These are phyloP conservation scores for Mycena vulgaris DNA, from an alignment of 768 basidiomycete genomes.

Conservation along the genomic window DNA sequence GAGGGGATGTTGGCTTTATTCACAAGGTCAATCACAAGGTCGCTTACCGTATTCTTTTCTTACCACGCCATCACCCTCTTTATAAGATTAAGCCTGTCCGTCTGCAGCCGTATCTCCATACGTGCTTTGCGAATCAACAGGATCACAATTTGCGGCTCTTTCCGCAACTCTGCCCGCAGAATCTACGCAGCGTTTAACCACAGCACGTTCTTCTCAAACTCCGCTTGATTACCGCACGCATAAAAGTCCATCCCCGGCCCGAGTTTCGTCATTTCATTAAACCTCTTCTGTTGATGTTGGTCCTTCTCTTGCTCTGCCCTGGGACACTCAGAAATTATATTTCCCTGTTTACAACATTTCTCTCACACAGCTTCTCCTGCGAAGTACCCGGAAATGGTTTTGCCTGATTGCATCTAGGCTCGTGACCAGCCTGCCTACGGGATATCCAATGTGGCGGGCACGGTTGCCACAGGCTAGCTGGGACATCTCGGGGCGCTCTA, in stretches of 20 bases:
- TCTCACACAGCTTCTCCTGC: no score
- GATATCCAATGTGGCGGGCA: background rate
- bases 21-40: constrained; percentile 24
- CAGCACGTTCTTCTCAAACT: constrained; percentile 13
- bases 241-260: constrained; percentile 10
- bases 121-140: constrained; percentile 17
- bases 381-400: background rate
- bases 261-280: constrained; percentile 17
- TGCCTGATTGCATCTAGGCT: constrained; percentile 2
- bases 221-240: constrained; percentile 8
- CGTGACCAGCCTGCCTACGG: constrained; percentile 1
- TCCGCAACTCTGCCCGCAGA: constrained; percentile 15
- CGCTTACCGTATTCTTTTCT: constrained; percentile 13
- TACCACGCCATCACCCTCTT: constrained; percentile 10
- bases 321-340: constrained; percentile 15
- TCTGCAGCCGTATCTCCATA: constrained; percentile 12
- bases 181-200: constrained; percentile 9
- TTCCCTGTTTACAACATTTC: constrained; percentile 2
- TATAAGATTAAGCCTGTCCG: background rate
- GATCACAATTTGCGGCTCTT: constrained; percentile 17
- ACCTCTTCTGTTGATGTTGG: constrained; percentile 12
- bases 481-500: constrained; percentile 3
- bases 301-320: constrained; percentile 16
- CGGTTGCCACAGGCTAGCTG: background rate
- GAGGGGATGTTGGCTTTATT: constrained; percentile 18